Conservation (phyloP, 78 protist species). For the Trichosphaerium sp. region DNA sequence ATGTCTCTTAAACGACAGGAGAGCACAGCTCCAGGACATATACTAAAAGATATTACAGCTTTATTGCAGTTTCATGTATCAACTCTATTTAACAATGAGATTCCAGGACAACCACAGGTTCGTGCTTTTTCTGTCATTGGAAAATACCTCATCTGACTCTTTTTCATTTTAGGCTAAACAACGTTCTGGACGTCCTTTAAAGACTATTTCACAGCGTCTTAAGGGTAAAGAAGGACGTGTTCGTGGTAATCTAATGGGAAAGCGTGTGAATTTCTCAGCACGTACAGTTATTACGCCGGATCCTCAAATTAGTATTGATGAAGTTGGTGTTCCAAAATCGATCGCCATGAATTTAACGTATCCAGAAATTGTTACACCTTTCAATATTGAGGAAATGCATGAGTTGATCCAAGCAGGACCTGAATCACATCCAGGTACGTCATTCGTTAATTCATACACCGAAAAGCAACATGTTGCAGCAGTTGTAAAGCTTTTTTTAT, state of each 20-base stretch:
- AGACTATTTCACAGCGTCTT: constrained; percentile 90
- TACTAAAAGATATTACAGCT: constrained; percentile 23
- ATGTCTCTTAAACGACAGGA: constrained; percentile 28
- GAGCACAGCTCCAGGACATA: constrained; percentile 33
- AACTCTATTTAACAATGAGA: constrained; percentile 84
- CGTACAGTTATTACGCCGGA: constrained; percentile 99
- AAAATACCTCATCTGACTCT: too few relatives aligned
- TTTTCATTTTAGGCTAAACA: too few relatives aligned
- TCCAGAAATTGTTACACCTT: constrained; percentile 94
- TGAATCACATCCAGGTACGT: constrained; percentile 62
- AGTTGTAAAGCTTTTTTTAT: too few relatives aligned
- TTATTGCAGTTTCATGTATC: constrained; percentile 84
- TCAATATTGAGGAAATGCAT: constrained; percentile 75
- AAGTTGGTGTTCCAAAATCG: constrained; percentile 97
- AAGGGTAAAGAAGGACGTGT: constrained; percentile 99
- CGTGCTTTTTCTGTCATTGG: too few relatives aligned
- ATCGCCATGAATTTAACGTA: constrained; percentile 90
- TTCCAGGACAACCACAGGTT: constrained; percentile 62
- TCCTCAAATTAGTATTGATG: constrained; percentile 85
- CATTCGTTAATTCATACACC: constrained; percentile 21
- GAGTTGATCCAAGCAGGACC: constrained; percentile 84
- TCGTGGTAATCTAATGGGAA: constrained; percentile 99
- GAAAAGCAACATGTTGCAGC: too few relatives aligned
- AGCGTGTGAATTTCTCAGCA: constrained; percentile 98
- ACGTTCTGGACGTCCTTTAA: constrained; percentile 89